Percentiles rank a stretch among this genome's conserved stretches.
phyloP scores from a whole-genome alignment of 1,284 basidiomycete species.

The Cutaneotrichosporon sp. region DNA sequence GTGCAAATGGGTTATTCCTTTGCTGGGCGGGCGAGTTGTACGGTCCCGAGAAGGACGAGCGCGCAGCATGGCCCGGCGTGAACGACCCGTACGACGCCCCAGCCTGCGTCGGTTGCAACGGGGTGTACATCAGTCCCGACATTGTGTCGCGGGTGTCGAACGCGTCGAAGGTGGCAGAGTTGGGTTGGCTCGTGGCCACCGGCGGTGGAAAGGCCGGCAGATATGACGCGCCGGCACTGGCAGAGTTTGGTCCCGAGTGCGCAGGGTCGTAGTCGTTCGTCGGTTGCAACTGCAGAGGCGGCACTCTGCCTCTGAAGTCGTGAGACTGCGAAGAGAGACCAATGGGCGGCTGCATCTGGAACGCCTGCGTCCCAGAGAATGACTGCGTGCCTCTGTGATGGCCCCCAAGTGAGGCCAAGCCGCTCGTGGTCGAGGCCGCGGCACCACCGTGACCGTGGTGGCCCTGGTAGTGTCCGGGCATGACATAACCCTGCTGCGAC shows the following conservation, averaged over 20 bases:
- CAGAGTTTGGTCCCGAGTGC: slow-evolving; percentile 6
- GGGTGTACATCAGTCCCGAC: slow-evolving; percentile 44
- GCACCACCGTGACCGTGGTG: slow-evolving; percentile 6
- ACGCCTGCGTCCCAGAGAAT: slow-evolving; percentile 22
- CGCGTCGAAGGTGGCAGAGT: slow-evolving; percentile 33
- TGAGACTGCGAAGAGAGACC: slow-evolving; percentile 19
- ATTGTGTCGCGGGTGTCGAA: slow-evolving; percentile 35
- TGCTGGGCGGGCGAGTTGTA: slow-evolving; percentile 18
- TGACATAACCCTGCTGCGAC: slow-evolving; percentile 33
- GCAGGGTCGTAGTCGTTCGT: slow-evolving; percentile 37
- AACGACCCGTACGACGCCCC: slow-evolving; percentile 12
- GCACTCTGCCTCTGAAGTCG: slow-evolving; percentile 19
- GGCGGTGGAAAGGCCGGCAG: slow-evolving; percentile 46
- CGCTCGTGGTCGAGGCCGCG: not conserved
- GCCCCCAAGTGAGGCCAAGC: not conserved
- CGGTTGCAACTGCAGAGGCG: slow-evolving; percentile 14
- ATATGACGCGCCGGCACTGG: slow-evolving; percentile 16
- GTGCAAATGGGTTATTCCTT: slow-evolving; percentile 14
- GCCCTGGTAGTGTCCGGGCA: slow-evolving; percentile 35
- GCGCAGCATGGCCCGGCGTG: slow-evolving; percentile 26
- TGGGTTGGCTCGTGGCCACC: slow-evolving; percentile 30
- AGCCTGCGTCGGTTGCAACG: slow-evolving; percentile 35
- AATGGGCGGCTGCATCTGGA: slow-evolving; percentile 44
- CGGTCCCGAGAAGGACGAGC: slow-evolving; percentile 40
- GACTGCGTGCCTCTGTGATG: slow-evolving; percentile 27